Evolutionary conservation across 2,329 filamentous ascomycete species (phyloP).

Genomic region (Claviceps monticola): DNA sequence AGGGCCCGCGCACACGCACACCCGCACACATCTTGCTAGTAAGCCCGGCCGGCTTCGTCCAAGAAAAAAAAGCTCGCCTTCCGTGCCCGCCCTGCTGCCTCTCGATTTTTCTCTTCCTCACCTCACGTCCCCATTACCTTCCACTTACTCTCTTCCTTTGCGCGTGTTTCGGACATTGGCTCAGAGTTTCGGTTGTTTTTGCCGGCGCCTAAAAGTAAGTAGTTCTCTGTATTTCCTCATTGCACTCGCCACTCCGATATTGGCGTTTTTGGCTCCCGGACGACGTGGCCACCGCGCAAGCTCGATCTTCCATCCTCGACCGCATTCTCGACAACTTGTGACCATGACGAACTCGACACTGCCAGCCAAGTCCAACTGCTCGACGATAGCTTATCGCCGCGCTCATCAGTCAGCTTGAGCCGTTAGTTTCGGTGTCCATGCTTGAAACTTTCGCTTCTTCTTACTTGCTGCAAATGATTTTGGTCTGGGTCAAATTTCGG

Average conservation of each 20-base stretch:
- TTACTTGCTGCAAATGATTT: not conserved
- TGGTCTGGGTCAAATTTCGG: not conserved
- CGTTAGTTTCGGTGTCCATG: not conserved
- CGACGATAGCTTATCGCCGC: not conserved
- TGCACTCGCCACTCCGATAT: not conserved
- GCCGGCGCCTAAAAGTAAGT: conserved; percentile 42
- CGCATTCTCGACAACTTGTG: conserved; percentile 8
- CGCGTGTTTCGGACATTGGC: conserved; percentile 31
- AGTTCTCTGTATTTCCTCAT: conserved; percentile 7
- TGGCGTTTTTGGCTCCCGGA: not conserved
- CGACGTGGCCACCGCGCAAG: conserved; percentile 1
- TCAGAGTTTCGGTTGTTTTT: conserved; percentile 32
- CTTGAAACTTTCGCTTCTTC: not conserved
- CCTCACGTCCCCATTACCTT: conserved; percentile 19
- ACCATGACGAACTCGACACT: conserved; percentile 7
- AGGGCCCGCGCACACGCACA: not conserved
- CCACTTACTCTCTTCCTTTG: conserved; percentile 30
- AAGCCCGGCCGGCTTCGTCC: conserved; percentile 3
- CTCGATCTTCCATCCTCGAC: conserved; percentile 1
- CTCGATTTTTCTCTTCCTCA: conserved; percentile 16
- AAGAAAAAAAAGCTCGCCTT: conserved; percentile 19
- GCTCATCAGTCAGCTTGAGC: not conserved
- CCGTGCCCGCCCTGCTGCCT: conserved; percentile 20
- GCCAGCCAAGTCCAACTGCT: not conserved
- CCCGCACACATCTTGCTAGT: not conserved